Base-by-base conservation (phyloP, 805 yeast species). In the Myxozyma vanderwaltii region DNA sequence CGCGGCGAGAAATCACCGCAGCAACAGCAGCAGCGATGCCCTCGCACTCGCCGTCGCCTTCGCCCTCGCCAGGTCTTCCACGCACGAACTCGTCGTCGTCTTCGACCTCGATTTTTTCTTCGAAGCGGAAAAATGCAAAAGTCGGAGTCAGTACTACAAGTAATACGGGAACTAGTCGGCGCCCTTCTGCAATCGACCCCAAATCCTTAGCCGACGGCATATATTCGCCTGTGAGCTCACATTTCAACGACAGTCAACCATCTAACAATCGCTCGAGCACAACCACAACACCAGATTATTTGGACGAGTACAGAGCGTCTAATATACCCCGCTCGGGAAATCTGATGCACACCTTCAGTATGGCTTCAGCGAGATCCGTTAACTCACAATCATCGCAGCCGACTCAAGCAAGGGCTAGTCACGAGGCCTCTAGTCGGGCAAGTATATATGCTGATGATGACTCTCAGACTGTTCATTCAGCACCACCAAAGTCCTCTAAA, bases 391-490 rank as follows among this genome's bases (percentile, higher is more conserved):
- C 50, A 7, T n/a, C 45, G 31, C 60, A 47, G 44, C 35, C 63
- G 3, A 8, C 52, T 4, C 38, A 19, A 23, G 35, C 24, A 21
- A 35, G 51, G 23, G 36, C 39, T n/a, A 54, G 51, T 33, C 26
- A 47, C 23, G 59, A 54, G 27, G 10, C 52, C 23, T 26, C 31
- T 21, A 55, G 49, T 29, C 49, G 53, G 8, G 43, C 31, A 19
- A 59, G 57, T 24, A 26, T 41, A 8, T 56, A 59, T 23, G 46
- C 54, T 31, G 49, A 54, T n/a, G 63, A 59, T 23, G 62, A 54
- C 36, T n/a, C 15, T 1, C 54, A 41, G 21, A 59, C 56, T 31
- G 26, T 55, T n/a, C 33, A 44, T 38, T 15, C 26, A 13, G 21
- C 24, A n/a, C 44, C 21, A n/a, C 43, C 59, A 10, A 24, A 40